Percentiles rank a stretch among this genome's conserved stretches.
Evolutionary conservation across 1,139 yeast genomes (phyloP).

Genomic region (Lodderomyces jiufengensis): DNA sequence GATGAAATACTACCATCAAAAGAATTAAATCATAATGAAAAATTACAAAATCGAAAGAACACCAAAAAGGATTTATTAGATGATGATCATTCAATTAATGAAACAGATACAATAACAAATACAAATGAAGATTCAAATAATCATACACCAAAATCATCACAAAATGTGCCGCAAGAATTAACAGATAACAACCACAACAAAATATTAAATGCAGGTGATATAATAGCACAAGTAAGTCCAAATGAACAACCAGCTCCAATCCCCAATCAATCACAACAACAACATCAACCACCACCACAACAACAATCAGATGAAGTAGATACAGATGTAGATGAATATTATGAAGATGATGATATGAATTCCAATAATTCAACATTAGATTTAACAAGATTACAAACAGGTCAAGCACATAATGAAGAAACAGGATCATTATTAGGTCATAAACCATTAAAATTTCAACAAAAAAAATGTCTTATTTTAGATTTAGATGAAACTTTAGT

Average conservation of each 20-base stretch:
- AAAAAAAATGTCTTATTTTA: slow-evolving; percentile 80
- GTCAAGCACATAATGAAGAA: slow-evolving; percentile 55
- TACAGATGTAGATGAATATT: slow-evolving; percentile 20
- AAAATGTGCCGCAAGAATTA: neutral
- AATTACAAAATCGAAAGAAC: slow-evolving; percentile 1
- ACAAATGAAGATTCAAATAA: slow-evolving; percentile 32
- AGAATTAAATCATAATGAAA: slow-evolving; percentile 1
- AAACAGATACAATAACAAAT: slow-evolving; percentile 44
- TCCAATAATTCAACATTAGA: slow-evolving; percentile 41
- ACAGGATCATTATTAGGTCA: slow-evolving; percentile 63
- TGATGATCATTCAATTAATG: slow-evolving; percentile 41
- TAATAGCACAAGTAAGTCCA: slow-evolving; percentile 12
- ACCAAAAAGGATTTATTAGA: slow-evolving; percentile 31
- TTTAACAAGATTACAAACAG: slow-evolving; percentile 58
- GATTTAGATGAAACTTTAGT: slow-evolving; percentile 96
- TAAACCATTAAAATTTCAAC: slow-evolving; percentile 28
- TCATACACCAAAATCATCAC: slow-evolving; percentile 11
- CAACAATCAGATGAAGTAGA: slow-evolving; percentile 15
- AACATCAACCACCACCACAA: slow-evolving; percentile 4
- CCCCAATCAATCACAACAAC: slow-evolving; percentile 1
- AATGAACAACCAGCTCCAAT: slow-evolving; percentile 8
- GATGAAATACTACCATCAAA: neutral
- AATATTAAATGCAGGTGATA: slow-evolving; percentile 8
- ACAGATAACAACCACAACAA: neutral
- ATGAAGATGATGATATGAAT: slow-evolving; percentile 16